Evolutionary conservation across 1,139 yeast species (phyloP), one percentile per base, ranked within the genome.

Genomic region (Kodamaea suecica): DNA sequence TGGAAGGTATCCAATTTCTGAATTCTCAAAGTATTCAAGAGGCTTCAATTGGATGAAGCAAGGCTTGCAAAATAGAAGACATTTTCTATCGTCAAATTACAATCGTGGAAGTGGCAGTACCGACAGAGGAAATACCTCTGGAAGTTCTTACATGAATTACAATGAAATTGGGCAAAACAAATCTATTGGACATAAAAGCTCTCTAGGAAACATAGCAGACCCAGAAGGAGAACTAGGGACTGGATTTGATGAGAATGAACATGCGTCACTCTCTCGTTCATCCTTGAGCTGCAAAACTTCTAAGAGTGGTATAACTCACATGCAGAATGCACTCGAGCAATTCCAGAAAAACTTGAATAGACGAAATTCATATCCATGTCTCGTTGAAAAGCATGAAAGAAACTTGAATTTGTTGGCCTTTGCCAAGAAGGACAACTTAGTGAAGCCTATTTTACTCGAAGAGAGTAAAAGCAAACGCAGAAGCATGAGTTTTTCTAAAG

Each of bases 311-410:
- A 20, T 13, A 13, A 3, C 17, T 7, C 26, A 27, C 8, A n/a
- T 25, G 5, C 34, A 34, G 5, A 34, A 39, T 13, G 42, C 47
- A 12, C 33, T 56, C 21, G 37, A 50, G 29, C 29, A 37, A n/a
- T 52, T 61, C 31, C 53, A 50, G 24, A 37, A 37, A 13, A 53
- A 52, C 10, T 49, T 71, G 38, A 63, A 65, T 34, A 52, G 80
- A 41, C 57, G 81, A 34, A 59, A 61, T 35, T 73, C 81, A 1
- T 65, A 44, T 34, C 80, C 81, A 2, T 58, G 54, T 28, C 33
- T 58, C 6, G 28, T 34, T 4, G 35, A 43, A 4, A 37, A 47
- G 6, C 32, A 42, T 1, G 74, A 70, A 17, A 42, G 54, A 4
- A 66, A 62, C 35, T 45, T 63, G 19, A 57, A 61, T 34, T 50